phyloP scores from a whole-genome alignment of 139 green algal genomes.

The Penium margaritaceum region DNA sequence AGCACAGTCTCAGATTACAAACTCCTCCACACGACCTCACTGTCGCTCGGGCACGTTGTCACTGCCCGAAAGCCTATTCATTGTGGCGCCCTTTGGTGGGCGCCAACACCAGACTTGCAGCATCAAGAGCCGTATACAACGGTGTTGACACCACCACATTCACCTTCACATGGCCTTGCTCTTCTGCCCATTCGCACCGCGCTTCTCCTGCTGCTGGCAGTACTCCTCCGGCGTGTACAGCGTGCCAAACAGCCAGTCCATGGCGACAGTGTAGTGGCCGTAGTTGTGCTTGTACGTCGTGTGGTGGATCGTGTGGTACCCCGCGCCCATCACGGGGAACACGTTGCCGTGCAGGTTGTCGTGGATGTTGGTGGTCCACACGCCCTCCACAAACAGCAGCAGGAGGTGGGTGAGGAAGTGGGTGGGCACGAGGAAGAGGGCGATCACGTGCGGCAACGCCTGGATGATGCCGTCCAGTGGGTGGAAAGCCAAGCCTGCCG shows the following conservation, averaged over 20 bases:
- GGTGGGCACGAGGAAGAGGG: slow-evolving; percentile 77
- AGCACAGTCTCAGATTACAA: no score
- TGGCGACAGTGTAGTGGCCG: slow-evolving; percentile 83
- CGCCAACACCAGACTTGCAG: no score
- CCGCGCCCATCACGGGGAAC: slow-evolving; percentile 85
- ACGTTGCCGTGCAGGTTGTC: slow-evolving; percentile 74
- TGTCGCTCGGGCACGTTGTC: no score
- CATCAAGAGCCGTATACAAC: no score
- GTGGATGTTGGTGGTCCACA: slow-evolving; percentile 96
- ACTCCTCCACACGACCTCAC: no score
- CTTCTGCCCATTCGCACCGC: not conserved
- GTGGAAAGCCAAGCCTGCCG: slow-evolving; percentile 80
- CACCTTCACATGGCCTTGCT: not conserved
- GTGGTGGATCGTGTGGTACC: slow-evolving; percentile 93
- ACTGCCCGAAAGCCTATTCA: no score
- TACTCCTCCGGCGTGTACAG: slow-evolving; percentile 27
- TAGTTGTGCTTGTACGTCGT: slow-evolving; percentile 91
- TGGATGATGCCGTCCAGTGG: slow-evolving; percentile 60
- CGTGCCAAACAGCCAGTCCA: slow-evolving; percentile 78
- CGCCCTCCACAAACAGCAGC: slow-evolving; percentile 79
- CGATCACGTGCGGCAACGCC: slow-evolving; percentile 72
- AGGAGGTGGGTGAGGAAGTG: slow-evolving; percentile 87
- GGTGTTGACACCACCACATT: not conserved
- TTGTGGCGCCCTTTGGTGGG: no score
- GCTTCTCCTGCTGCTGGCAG: not conserved